Conservation (phyloP, 2,329 filamentous ascomycete genomes). For the Berkeleyomyces basicola region DNA sequence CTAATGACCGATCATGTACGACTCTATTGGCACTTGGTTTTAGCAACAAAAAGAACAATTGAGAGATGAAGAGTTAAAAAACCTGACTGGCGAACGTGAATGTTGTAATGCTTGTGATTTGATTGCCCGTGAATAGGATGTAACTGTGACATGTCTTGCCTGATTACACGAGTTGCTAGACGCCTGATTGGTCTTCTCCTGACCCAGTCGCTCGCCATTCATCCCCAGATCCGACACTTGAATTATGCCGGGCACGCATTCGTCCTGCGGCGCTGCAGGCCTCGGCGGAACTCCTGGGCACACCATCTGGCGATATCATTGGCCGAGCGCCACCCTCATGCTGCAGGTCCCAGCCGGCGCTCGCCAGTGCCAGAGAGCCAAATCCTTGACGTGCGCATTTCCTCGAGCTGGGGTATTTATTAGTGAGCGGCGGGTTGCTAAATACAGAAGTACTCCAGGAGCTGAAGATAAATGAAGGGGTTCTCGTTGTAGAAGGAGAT, state of each 20-base stretch:
- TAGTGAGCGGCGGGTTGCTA: not conserved
- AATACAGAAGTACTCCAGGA: not conserved
- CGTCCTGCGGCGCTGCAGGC: not conserved
- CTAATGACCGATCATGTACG: constrained; percentile 4
- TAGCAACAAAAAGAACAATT: not conserved
- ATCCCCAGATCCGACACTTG: not conserved
- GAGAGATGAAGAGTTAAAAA: not conserved
- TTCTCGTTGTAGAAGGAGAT: not conserved
- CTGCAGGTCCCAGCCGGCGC: not conserved
- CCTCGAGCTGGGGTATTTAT: not conserved
- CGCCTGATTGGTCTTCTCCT: not conserved
- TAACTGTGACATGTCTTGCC: not conserved
- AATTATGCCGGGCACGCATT: not conserved
- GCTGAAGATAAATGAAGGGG: not conserved
- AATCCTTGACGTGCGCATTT: not conserved
- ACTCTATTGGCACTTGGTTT: not conserved
- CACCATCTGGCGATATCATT: not conserved
- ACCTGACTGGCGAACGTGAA: not conserved
- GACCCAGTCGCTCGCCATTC: not conserved
- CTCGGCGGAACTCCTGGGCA: not conserved
- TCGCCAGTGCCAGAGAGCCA: not conserved
- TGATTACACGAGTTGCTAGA: not conserved
- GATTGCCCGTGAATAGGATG: not conserved
- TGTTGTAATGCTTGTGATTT: not conserved
- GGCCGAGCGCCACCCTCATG: not conserved